Percentiles rank a stretch among this genome's conserved stretches.
Conservation (phyloP, 169 alveolate genomes). For the Ichthyophthirius multifiliis region DNA sequence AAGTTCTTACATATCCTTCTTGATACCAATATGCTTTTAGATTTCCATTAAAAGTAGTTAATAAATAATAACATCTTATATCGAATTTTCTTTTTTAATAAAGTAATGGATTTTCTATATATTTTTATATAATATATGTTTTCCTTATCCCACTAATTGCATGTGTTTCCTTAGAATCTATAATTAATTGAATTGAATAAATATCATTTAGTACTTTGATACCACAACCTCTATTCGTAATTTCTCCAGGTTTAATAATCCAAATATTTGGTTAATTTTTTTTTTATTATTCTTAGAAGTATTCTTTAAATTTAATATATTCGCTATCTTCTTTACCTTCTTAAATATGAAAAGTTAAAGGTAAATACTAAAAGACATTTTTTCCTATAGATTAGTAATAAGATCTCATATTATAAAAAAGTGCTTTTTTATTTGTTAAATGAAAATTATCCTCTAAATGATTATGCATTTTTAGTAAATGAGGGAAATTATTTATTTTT, state of each 20-base stretch:
- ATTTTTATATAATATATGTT: constrained; percentile 73
- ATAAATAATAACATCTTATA: constrained; percentile 75
- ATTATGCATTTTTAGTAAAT: constrained; percentile 33
- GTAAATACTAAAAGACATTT: constrained; percentile 49
- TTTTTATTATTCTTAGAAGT: constrained; percentile 4
- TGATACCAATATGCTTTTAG: constrained; percentile 65
- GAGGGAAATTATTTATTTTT: no score
- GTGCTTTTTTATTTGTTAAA: constrained; percentile 43
- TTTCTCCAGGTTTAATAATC: constrained; percentile 76
- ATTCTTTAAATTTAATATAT: constrained; percentile 37
- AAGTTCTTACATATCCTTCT: constrained; percentile 67
- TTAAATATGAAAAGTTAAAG: constrained; percentile 68
- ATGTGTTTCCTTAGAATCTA: constrained; percentile 39
- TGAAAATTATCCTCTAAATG: constrained; percentile 32
- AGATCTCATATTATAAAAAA: constrained; percentile 45
- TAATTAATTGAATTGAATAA: constrained; percentile 34
- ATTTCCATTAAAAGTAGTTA: constrained; percentile 67
- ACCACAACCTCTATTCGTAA: constrained; percentile 69
- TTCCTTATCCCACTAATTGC: constrained; percentile 21
- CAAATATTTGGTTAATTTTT: constrained; percentile 51
- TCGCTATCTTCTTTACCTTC: constrained; percentile 50
- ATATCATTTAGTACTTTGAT: constrained; percentile 47
- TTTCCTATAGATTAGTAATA: constrained; percentile 38
- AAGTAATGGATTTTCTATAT: constrained; percentile 82
- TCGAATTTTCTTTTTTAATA: constrained; percentile 84